Base-by-base conservation (phyloP, 495 filamentous ascomycete species). In the Aspergillus homomorphus region DNA sequence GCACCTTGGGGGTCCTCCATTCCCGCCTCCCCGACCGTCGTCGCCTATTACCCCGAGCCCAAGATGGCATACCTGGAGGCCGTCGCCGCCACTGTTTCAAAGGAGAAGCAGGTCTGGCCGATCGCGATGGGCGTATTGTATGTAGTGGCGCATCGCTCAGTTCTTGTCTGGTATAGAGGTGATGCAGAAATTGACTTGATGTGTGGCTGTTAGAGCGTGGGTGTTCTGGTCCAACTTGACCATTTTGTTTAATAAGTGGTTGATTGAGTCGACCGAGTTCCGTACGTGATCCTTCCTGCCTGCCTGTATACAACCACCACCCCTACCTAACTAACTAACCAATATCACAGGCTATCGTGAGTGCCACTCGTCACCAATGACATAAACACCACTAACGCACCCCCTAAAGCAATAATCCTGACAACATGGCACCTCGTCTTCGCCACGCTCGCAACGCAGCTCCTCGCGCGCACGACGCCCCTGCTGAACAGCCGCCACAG, bases 371-470 rank as follows among this genome's bases (percentile, higher is more conserved):
- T 4, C 9, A 19, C 20, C 24, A 14, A 20, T 21, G 4, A 19
- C 5, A 28, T n/a, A 19, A 21, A 5, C 30, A 3, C 18, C 21
- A 12, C 51, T 33, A 56, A 58, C 18, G 8, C 24, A 21, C 19
- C 16, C 48, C 15, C 2, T 12, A 12, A 38, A 83, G 80, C 82
- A 20, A 80, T 84, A 60, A 80, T 87, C 59, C 80, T 92, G 54
- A 90, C 89, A 72, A 87, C 83, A 75, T 91, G 88, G 88, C 88
- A 92, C 69, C 79, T 92, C 58, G 61, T 79, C 62, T 90, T 91
- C 69, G 86, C 88, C 4, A 90, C 88, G 9, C 33, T 87, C 33
- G 84, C 86, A 67, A 92, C 88, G 51, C 89, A 91, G 66, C 54
- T 90, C 64, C 77, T 92, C 52, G 83, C 88, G 30, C 80, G 85